Evolutionary conservation across 805 yeast species (phyloP).

Genomic region (Metschnikowia koreensis): DNA sequence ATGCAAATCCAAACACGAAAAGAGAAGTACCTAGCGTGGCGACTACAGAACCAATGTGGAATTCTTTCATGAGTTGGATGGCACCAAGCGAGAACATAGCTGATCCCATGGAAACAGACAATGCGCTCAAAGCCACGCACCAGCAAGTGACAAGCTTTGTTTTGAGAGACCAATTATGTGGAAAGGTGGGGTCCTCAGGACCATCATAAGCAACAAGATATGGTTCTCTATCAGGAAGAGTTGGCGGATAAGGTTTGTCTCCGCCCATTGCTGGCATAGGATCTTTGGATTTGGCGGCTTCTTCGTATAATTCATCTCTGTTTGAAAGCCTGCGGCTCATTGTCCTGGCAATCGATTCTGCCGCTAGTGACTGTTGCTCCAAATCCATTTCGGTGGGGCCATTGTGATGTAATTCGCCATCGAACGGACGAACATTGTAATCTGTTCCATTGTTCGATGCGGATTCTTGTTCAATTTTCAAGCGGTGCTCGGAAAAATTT

Average conservation of each 20-base stretch:
- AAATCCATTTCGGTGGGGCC: constrained; percentile 1
- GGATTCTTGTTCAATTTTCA: constrained; percentile 10
- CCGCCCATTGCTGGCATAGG: constrained; percentile 61
- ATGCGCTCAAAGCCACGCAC: constrained; percentile 33
- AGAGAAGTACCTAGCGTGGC: constrained; percentile 74
- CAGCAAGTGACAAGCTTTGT: constrained; percentile 25
- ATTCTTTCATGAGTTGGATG: constrained; percentile 46
- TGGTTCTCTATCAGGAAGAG: constrained; percentile 50
- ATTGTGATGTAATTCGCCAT: constrained; percentile 6
- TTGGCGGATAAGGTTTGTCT: constrained; percentile 60
- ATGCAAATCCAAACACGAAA: constrained; percentile 89
- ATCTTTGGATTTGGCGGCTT: constrained; percentile 24
- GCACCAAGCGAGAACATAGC: constrained; percentile 75
- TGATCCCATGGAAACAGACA: constrained; percentile 63
- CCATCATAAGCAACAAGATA: constrained; percentile 77
- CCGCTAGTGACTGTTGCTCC: constrained; percentile 13
- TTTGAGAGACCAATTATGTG: constrained; percentile 66
- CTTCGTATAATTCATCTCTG: constrained; percentile 25
- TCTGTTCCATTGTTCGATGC: constrained; percentile 9
- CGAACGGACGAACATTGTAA: constrained; percentile 9
- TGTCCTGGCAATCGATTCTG: constrained; percentile 16
- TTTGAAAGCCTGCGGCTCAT: constrained; percentile 24
- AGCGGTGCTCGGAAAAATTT: constrained; percentile 5
- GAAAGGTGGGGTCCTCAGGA: constrained; percentile 73
- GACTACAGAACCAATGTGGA: constrained; percentile 63